These are phyloP conservation scores for Apiospora rasikravindrae DNA, from an alignment of 2,329 filamentous ascomycete genomes.

Conservation along the genomic window DNA sequence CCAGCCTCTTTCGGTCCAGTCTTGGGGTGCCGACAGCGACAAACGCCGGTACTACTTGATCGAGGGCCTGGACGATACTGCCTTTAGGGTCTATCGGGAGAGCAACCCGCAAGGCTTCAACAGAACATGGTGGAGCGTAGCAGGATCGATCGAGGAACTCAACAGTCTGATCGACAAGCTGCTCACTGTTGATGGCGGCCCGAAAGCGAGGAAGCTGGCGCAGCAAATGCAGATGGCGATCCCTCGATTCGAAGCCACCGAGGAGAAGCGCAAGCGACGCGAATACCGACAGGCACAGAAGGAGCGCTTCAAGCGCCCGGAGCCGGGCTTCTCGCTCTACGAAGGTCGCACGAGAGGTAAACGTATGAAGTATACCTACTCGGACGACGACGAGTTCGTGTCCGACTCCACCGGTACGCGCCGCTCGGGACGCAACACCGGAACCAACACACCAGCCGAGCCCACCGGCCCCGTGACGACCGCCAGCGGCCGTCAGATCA, in stretches of 20 bases:
- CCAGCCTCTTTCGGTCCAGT: slow-evolving; percentile 85
- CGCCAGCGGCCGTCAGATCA: slow-evolving; percentile 85
- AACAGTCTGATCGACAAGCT: slow-evolving; percentile 77
- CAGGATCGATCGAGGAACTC: slow-evolving; percentile 87
- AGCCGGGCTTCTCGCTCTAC: slow-evolving; percentile 90
- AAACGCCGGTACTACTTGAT: slow-evolving; percentile 93
- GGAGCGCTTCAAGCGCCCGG: slow-evolving; percentile 84
- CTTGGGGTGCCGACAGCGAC: slow-evolving; percentile 88
- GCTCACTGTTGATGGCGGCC: slow-evolving; percentile 75
- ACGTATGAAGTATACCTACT: slow-evolving; percentile 94
- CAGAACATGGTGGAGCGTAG: slow-evolving; percentile 89
- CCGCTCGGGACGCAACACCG: slow-evolving; percentile 76
- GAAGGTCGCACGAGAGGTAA: slow-evolving; percentile 96
- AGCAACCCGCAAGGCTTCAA: slow-evolving; percentile 81
- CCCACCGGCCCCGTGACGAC: slow-evolving; percentile 69
- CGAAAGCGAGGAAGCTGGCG: slow-evolving; percentile 78
- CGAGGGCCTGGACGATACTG: slow-evolving; percentile 91
- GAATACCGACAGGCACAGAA: slow-evolving; percentile 89
- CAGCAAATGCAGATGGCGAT: slow-evolving; percentile 80
- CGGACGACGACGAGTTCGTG: slow-evolving; percentile 79
- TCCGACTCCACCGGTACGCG: slow-evolving; percentile 66
- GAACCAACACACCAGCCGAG: slow-evolving; percentile 75
- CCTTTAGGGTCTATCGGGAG: slow-evolving; percentile 92
- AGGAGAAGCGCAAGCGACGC: slow-evolving; percentile 93
- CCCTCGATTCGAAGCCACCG: slow-evolving; percentile 88